These are phyloP conservation scores for Carpinus fangiana DNA, from an alignment of 306 rosid genomes.

Conservation along the genomic window DNA sequence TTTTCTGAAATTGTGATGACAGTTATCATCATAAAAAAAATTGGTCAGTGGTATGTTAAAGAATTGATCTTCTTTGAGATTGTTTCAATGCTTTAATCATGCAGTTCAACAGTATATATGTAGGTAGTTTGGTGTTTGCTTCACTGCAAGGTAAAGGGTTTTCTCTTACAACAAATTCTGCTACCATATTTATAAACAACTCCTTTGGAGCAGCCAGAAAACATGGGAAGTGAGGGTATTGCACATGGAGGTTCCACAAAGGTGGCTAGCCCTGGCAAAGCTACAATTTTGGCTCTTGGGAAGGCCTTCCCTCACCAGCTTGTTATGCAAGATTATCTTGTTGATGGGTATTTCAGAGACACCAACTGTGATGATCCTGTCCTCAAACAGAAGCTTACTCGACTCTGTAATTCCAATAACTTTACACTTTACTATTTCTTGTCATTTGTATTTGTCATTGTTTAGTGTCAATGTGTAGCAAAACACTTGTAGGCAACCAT, in stretches of 20 bases:
- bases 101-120: slow-evolving; percentile 42
- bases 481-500: neutral
- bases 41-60: neutral
- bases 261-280: slow-evolving; percentile 57
- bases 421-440: neutral
- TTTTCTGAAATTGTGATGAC: slow-evolving; percentile 26
- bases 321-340: slow-evolving; percentile 86
- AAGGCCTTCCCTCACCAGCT: slow-evolving; percentile 97
- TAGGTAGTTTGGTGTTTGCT: slow-evolving; percentile 10
- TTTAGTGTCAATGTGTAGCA: neutral
- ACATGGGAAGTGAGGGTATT: slow-evolving; percentile 54
- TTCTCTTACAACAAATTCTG: slow-evolving; percentile 6
- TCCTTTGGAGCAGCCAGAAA: slow-evolving; percentile 7
- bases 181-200: neutral
- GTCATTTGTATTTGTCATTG: neutral
- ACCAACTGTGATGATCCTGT: slow-evolving; percentile 82
- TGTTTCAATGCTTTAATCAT: slow-evolving; percentile 8
- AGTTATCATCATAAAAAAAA: neutral
- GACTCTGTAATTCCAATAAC: slow-evolving; percentile 59
- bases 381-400: slow-evolving; percentile 77
- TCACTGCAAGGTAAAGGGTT: slow-evolving; percentile 3
- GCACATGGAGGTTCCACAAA: slow-evolving; percentile 32
- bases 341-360: slow-evolving; percentile 84
- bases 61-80: slow-evolving; percentile 6
- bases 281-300: slow-evolving; percentile 84